Percentiles rank a stretch among this genome's conserved stretches.
phyloP scores from a whole-genome alignment of 495 filamentous ascomycete species.

The Aspergillus panamensis region DNA sequence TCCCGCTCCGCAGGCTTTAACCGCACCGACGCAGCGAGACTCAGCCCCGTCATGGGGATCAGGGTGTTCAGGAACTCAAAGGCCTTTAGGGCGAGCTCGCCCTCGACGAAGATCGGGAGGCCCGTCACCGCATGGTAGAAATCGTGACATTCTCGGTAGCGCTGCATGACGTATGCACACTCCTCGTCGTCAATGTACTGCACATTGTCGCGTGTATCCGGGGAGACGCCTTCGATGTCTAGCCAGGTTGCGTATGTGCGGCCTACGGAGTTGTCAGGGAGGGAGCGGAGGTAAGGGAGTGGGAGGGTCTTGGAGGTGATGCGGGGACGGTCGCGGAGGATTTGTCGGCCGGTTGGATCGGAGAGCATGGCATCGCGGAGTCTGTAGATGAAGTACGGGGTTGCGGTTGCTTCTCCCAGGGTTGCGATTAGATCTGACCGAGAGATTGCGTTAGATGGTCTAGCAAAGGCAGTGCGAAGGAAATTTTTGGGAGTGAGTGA shows the following conservation, averaged over 20 bases:
- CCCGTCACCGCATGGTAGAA: constrained; percentile 98
- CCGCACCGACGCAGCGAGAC: constrained; percentile 62
- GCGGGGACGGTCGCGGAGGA: constrained; percentile 84
- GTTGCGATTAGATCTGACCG: constrained; percentile 82
- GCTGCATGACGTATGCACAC: constrained; percentile 97
- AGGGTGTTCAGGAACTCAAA: constrained; percentile 95
- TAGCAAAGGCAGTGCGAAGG: too few relatives aligned
- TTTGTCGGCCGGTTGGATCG: constrained; percentile 78
- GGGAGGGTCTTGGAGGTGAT: constrained; percentile 76
- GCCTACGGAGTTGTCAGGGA: constrained; percentile 77
- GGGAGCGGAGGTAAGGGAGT: constrained; percentile 63
- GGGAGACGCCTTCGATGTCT: constrained; percentile 85
- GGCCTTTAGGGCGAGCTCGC: constrained; percentile 90
- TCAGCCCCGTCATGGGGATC: constrained; percentile 91
- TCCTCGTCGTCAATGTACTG: constrained; percentile 91
- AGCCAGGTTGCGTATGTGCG: constrained; percentile 82
- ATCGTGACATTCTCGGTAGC: constrained; percentile 95
- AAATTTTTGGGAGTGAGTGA: neutral
- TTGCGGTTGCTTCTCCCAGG: constrained; percentile 88
- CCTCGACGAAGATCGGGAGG: constrained; percentile 85
- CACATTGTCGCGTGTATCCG: constrained; percentile 79
- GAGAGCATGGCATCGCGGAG: constrained; percentile 89
- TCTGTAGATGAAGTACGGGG: constrained; percentile 91
- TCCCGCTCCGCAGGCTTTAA: constrained; percentile 72
- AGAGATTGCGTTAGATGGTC: neutral